These are phyloP conservation scores for Ogataea pini DNA, from an alignment of 805 yeast genomes.

Conservation along the genomic window DNA sequence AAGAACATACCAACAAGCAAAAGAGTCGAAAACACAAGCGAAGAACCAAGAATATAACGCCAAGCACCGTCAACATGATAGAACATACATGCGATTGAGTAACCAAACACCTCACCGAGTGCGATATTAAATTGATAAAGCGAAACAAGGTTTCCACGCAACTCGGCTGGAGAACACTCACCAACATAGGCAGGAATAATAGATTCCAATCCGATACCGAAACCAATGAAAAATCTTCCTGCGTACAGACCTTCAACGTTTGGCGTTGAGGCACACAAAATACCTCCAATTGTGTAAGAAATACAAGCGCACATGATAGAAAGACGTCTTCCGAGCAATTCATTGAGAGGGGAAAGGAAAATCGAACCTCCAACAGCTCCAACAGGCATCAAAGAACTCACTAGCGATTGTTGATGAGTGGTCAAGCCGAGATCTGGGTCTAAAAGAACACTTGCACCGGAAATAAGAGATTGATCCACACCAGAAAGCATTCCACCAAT, in stretches of 20 bases:
- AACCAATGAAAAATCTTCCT: slow-evolving; percentile 60
- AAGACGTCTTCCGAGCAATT: slow-evolving; percentile 54
- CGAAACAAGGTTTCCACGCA: slow-evolving; percentile 62
- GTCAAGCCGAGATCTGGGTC: slow-evolving; percentile 42
- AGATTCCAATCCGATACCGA: slow-evolving; percentile 68
- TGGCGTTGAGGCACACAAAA: slow-evolving; percentile 53
- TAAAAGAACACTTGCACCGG: slow-evolving; percentile 62
- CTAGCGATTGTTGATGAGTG: slow-evolving; percentile 49
- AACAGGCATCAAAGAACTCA: slow-evolving; percentile 63
- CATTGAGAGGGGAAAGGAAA: slow-evolving; percentile 58
- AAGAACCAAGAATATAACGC: slow-evolving; percentile 67
- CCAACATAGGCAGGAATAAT: slow-evolving; percentile 65
- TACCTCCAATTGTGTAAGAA: slow-evolving; percentile 63
- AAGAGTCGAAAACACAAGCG: slow-evolving; percentile 56
- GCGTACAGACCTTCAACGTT: slow-evolving; percentile 53
- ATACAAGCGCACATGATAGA: slow-evolving; percentile 58
- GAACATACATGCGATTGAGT: slow-evolving; percentile 63
- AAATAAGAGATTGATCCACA: slow-evolving; percentile 64
- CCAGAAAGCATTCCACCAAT: slow-evolving; percentile 68
- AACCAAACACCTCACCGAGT: slow-evolving; percentile 65
- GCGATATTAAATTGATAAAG: slow-evolving; percentile 66
- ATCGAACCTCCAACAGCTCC: slow-evolving; percentile 69
- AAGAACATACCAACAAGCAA: slow-evolving; percentile 52
- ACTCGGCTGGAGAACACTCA: slow-evolving; percentile 58
- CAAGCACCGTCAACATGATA: slow-evolving; percentile 57